These are phyloP conservation scores for Neurospora sp. DNA, from an alignment of 495 filamentous ascomycete species.

Conservation along the genomic window DNA sequence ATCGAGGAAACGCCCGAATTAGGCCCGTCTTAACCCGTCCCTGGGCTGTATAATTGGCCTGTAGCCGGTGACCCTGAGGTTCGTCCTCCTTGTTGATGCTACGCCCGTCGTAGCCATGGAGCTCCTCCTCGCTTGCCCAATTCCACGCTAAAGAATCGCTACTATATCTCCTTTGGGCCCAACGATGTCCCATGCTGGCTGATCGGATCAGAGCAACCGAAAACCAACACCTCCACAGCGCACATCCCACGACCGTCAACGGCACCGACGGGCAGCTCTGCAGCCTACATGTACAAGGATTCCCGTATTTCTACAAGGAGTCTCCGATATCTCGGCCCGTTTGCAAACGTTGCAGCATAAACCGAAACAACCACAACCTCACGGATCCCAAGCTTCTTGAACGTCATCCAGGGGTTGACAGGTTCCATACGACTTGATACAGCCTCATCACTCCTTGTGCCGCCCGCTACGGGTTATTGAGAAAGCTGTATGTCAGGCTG, in stretches of 20 bases:
- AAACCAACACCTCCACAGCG: not conserved
- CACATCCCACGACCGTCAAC: conserved; percentile 4
- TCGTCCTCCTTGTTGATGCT: not conserved
- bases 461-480: not conserved
- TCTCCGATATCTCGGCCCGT: not conserved
- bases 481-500: not conserved
- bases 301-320: not conserved
- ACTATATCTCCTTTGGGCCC: not conserved
- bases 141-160: not conserved
- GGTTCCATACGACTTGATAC: not conserved
- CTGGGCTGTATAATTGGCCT: not conserved
- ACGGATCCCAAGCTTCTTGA: not conserved
- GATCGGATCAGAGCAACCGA: conserved; percentile 12
- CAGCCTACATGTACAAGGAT: not conserved
- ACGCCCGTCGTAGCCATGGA: not conserved
- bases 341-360: not conserved
- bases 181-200: conserved; percentile 1
- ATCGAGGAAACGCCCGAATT: not conserved
- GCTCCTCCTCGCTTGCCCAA: not conserved
- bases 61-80: not conserved
- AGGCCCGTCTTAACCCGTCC: not conserved
- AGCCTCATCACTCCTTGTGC: not conserved
- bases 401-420: not conserved
- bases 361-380: not conserved
- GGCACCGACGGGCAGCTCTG: conserved; percentile 7